Conservation (phyloP, 2,329 filamentous ascomycete species). For the Cercospora beticola region DNA sequence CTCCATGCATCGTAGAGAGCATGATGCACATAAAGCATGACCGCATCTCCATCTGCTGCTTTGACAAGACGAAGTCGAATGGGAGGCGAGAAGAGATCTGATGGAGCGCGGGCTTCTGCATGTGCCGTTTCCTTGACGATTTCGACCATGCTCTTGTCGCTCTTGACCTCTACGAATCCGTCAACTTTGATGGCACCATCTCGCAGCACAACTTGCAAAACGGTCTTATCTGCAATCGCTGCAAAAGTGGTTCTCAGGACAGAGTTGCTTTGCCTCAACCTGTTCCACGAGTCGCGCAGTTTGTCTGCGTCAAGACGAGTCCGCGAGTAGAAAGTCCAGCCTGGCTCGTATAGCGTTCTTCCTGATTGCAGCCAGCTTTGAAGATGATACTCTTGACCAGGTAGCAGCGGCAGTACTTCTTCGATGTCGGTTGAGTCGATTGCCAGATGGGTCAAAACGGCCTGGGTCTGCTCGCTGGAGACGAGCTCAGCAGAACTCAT, state of each 20-base stretch:
- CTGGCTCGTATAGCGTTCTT: slow-evolving; percentile 18
- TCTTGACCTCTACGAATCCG: slow-evolving; percentile 3
- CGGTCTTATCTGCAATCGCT: not conserved
- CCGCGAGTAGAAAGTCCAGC: slow-evolving; percentile 16
- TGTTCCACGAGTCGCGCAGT: slow-evolving; percentile 13
- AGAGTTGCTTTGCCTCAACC: slow-evolving; percentile 14
- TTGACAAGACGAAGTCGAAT: slow-evolving; percentile 14
- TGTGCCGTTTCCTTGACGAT: slow-evolving; percentile 10
- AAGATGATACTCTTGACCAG: slow-evolving; percentile 21
- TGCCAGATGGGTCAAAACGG: slow-evolving; percentile 5
- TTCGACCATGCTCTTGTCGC: slow-evolving; percentile 1
- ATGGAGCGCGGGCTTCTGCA: slow-evolving; percentile 12
- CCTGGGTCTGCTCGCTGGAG: not conserved
- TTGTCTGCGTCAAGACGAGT: slow-evolving; percentile 2
- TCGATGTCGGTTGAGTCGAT: slow-evolving; percentile 6
- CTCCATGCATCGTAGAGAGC: slow-evolving; percentile 24
- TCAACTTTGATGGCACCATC: not conserved
- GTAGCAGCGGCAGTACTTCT: slow-evolving; percentile 17
- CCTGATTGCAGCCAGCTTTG: slow-evolving; percentile 20
- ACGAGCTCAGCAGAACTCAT: not conserved
- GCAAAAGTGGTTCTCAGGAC: slow-evolving; percentile 19
- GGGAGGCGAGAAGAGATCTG: slow-evolving; percentile 17
- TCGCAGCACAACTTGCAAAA: slow-evolving; percentile 17
- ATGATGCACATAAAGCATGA: slow-evolving; percentile 22
- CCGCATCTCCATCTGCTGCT: slow-evolving; percentile 16